phyloP scores from a whole-genome alignment of 2,329 filamentous ascomycete species.

The Ceratocystis papillata region DNA sequence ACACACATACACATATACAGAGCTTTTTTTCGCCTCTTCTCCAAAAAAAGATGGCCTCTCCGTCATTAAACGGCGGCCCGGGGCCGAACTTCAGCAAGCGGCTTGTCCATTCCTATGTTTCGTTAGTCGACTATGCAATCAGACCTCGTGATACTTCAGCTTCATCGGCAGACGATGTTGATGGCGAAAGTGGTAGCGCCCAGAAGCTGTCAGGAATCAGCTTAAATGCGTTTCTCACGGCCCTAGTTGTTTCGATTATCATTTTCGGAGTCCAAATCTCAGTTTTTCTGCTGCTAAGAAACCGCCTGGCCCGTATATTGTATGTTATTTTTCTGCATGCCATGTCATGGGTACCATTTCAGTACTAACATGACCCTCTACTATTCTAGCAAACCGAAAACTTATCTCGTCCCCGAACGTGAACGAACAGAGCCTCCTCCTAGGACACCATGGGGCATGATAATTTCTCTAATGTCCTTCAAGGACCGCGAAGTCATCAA shows the following conservation, averaged over 20 bases:
- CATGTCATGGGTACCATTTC: not conserved
- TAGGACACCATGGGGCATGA: slow-evolving; percentile 40
- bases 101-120: slow-evolving; percentile 16
- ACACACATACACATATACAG: not conserved
- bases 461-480: slow-evolving; percentile 54
- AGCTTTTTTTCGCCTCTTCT: not conserved
- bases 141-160: slow-evolving; percentile 15
- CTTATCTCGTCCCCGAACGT: slow-evolving; percentile 73
- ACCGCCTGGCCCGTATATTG: slow-evolving; percentile 75
- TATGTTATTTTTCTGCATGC: slow-evolving; percentile 36
- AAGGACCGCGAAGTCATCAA: slow-evolving; percentile 75
- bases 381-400: slow-evolving; percentile 58
- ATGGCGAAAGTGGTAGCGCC: slow-evolving; percentile 20
- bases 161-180: slow-evolving; percentile 12
- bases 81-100: not conserved
- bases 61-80: not conserved
- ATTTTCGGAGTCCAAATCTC: slow-evolving; percentile 55
- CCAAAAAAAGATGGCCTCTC: not conserved
- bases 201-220: slow-evolving; percentile 35
- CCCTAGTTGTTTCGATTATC: slow-evolving; percentile 50
- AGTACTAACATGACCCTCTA: slow-evolving; percentile 10
- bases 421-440: slow-evolving; percentile 72
- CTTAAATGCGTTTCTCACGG: slow-evolving; percentile 51
- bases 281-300: slow-evolving; percentile 65
- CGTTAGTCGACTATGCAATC: slow-evolving; percentile 5